A percentile compares a stretch with the other conserved stretches of the same genome.
phyloP scores from a whole-genome alignment of 768 basidiomycete genomes.

The Kondoa subrosea region DNA sequence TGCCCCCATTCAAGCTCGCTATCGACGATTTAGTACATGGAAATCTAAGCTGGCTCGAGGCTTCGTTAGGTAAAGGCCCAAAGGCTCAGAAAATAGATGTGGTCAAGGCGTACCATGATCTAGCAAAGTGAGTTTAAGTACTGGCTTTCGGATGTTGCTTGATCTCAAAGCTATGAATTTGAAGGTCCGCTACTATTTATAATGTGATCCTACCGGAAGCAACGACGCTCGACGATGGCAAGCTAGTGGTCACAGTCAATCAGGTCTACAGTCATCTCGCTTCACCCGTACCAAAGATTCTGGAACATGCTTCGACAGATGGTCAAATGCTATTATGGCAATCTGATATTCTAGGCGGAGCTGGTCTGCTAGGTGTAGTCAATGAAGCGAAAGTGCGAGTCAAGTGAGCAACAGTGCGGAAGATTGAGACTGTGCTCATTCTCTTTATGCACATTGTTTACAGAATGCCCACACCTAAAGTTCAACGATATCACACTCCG shows the following conservation, averaged over 20 bases:
- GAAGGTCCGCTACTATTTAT: conserved; percentile 13
- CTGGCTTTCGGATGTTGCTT: neutral
- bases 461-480: conserved; percentile 12
- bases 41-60: conserved; percentile 14
- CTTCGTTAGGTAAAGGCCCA: conserved; percentile 8
- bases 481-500: conserved; percentile 10
- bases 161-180: neutral
- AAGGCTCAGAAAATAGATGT: conserved; percentile 8
- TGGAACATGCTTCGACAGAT: conserved; percentile 21
- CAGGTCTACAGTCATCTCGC: conserved; percentile 13
- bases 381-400: conserved; percentile 21
- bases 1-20: neutral
- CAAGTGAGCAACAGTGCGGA: conserved; percentile 20
- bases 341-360: conserved; percentile 23
- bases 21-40: neutral
- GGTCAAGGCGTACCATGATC: neutral
- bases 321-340: conserved; percentile 23
- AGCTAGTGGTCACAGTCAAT: conserved; percentile 5
- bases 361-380: conserved; percentile 9
- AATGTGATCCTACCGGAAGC: neutral
- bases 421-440: conserved; percentile 1
- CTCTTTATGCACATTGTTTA: no score
- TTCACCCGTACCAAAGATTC: conserved; percentile 15
- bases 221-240: neutral
- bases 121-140: conserved; percentile 6